These are phyloP conservation scores for Rubia peregrina DNA, from an alignment of 305 asterid species.

Conservation along the genomic window DNA sequence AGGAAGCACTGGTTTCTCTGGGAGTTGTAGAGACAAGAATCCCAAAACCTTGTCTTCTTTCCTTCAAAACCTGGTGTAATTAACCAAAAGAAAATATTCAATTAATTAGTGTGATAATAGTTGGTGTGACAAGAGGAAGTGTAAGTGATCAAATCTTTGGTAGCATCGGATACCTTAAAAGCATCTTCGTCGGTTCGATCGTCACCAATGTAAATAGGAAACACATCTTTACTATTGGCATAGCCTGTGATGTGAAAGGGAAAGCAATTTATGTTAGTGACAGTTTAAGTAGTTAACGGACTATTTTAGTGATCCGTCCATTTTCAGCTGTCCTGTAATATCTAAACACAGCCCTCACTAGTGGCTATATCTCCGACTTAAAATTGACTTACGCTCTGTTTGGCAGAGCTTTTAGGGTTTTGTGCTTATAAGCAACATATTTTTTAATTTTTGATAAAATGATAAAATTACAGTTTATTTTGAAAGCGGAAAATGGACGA, in stretches of 20 bases:
- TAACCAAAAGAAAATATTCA: background rate
- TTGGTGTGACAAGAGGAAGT: background rate
- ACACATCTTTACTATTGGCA: slow-evolving; percentile 67
- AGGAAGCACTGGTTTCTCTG: slow-evolving; percentile 77
- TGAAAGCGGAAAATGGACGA: too few species aligned
- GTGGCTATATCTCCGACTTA: background rate
- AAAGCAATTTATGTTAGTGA: background rate
- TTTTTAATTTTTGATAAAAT: too few species aligned
- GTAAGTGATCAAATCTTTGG: background rate
- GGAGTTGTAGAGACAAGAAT: slow-evolving; percentile 84
- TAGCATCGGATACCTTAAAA: slow-evolving; percentile 54
- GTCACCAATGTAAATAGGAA: slow-evolving; percentile 87
- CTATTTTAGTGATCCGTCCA: background rate
- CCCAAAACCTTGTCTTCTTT: slow-evolving; percentile 85
- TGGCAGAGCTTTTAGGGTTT: too few species aligned
- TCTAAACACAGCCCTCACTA: slow-evolving; percentile 2
- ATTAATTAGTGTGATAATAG: background rate
- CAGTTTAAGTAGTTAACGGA: background rate
- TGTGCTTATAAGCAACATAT: too few species aligned
- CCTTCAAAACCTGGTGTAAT: slow-evolving; percentile 47
- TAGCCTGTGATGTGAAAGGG: slow-evolving; percentile 41
- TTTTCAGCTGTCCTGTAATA: slow-evolving; percentile 6
- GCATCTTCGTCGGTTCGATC: slow-evolving; percentile 95
- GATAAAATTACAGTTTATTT: too few species aligned
- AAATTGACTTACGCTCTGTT: background rate